Base-by-base conservation (phyloP, 1,284 basidiomycete genomes). In the Microbotryomycetes sp. region DNA sequence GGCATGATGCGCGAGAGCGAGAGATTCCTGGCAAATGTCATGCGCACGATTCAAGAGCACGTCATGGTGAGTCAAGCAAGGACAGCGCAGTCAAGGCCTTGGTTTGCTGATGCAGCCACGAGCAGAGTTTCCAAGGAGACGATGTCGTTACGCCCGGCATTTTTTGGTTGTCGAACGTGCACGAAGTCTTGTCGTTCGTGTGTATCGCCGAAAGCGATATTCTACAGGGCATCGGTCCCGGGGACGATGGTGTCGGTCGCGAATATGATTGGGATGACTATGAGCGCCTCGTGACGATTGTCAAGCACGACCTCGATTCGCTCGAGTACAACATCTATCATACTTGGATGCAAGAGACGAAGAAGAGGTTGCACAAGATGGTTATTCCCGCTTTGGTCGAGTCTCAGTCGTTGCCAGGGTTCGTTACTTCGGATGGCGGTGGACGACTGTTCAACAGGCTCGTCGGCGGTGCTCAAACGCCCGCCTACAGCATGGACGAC, bases 271-370 rank as follows among this genome's bases (percentile, higher is more conserved):
- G 94, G 92, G 86, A 87, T 63, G 91, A 93, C 74, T 98, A 98
- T 74, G 94, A 97, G 76, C 85, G 91, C 28, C 82, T 99, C 26
- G 92, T 99, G 21, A 88, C 88, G 21, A 91, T 98, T 66, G 96
- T 98, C 76, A 97, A 97, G 77, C 94, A 98, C 73, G 96, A 99
- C 75, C 83, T 99, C 50, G 96, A 98, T 78, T 93, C 89, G 68
- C 80, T 99, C 71, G 94, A 98, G 78, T 98, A 97, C 73, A 99
- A 98, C 80, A 96, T 99, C 76, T 98, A 97, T 76, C 94, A 98
- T 76, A 97, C 94, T 0, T 97, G 91, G 89, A 98, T 99, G 91
- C 81, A 91, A 64, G 96, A 98, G 78, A 91, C 92, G 49, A 98
- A 98, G 85, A 96, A 94, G 79, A 87, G 87, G 65, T 79, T 99